Base-by-base conservation (phyloP, 2,329 filamentous ascomycete species). In the Nemania sp. region DNA sequence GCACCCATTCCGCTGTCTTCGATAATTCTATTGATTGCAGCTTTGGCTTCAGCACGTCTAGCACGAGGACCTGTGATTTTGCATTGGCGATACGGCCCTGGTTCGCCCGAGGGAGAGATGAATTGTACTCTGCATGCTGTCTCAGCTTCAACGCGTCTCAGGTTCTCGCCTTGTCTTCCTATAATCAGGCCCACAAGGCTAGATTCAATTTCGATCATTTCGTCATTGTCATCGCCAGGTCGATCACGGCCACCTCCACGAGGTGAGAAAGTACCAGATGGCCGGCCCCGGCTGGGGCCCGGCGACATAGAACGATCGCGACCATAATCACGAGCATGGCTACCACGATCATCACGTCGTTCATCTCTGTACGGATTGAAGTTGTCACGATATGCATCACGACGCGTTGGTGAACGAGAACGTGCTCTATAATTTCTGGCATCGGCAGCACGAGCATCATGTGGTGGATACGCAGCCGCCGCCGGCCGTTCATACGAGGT, bases 141-240 rank as follows among this genome's bases (percentile, higher is more conserved):
- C 74, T 97, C 93, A 53, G 88, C 85, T 80, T 97, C 94, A 72
- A 97, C 93, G 66, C 93, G 90, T 73, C 93, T 87, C 51, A 97
- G 83, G 74, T 97, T 97, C 82, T 97, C 94, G 73, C 94, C 94
- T 77, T 94, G 92, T 68, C 94, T 89, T 61, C 94, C 94, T 77
- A 97, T 97, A 76, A 97, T 97, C 38, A 97, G 85, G 49, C 94
- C 94, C 59, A 97, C 94, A 55, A 97, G 86, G 74, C 90, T 92
- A 24, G 93, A 93, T 77, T 97, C 93, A 75, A 97, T 93, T 75
- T 92, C 88, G 73, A 97, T 94, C 26, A 91, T 92, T 81, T 97
- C 94, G 26, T 88, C 87, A 75, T 90, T 92, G 72, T 93, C 92
- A 73, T 92, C 89, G 49, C 75, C 76, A 72, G 83, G 82, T 57